Evolutionary conservation across 768 basidiomycete genomes (phyloP).

Genomic region (Imleria badia): DNA sequence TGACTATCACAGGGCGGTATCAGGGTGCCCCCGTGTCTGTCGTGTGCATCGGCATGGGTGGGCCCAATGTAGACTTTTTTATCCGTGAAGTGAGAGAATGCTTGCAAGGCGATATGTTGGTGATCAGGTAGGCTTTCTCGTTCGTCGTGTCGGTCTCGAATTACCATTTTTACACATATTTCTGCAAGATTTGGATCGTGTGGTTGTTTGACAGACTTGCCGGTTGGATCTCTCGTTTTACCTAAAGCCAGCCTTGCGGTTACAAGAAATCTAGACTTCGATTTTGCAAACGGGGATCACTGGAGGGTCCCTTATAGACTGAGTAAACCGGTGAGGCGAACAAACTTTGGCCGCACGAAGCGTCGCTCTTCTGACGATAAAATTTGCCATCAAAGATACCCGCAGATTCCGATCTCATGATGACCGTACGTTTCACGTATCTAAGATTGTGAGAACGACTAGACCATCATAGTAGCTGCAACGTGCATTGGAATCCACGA

Average conservation of each 20-base stretch:
- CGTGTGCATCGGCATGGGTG: slow-evolving; percentile 82
- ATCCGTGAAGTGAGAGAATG: slow-evolving; percentile 79
- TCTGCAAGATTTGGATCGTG: slow-evolving; percentile 73
- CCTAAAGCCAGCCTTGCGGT: slow-evolving; percentile 69
- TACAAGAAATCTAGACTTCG: slow-evolving; percentile 73
- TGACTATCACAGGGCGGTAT: slow-evolving; percentile 69
- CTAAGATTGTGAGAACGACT: not conserved
- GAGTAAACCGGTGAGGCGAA: slow-evolving; percentile 55
- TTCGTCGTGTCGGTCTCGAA: not conserved
- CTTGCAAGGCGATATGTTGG: slow-evolving; percentile 57
- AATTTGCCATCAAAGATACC: slow-evolving; percentile 40
- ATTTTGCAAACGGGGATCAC: slow-evolving; percentile 52
- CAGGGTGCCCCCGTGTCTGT: slow-evolving; percentile 64
- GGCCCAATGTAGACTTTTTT: slow-evolving; percentile 83
- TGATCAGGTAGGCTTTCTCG: slow-evolving; percentile 41
- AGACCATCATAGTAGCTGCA: slow-evolving; percentile 40
- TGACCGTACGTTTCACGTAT: slow-evolving; percentile 40
- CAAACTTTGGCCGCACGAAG: not conserved
- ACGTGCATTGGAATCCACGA: slow-evolving; percentile 43
- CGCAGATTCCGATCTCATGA: slow-evolving; percentile 57
- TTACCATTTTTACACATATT: not conserved
- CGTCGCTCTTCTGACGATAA: slow-evolving; percentile 1
- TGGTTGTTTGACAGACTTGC: slow-evolving; percentile 64
- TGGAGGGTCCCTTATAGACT: slow-evolving; percentile 55
- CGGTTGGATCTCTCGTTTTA: slow-evolving; percentile 75